Evolutionary conservation across 768 basidiomycete species (phyloP), one percentile per base, ranked within the genome.

Genomic region (Pleurotus ostreatus): DNA sequence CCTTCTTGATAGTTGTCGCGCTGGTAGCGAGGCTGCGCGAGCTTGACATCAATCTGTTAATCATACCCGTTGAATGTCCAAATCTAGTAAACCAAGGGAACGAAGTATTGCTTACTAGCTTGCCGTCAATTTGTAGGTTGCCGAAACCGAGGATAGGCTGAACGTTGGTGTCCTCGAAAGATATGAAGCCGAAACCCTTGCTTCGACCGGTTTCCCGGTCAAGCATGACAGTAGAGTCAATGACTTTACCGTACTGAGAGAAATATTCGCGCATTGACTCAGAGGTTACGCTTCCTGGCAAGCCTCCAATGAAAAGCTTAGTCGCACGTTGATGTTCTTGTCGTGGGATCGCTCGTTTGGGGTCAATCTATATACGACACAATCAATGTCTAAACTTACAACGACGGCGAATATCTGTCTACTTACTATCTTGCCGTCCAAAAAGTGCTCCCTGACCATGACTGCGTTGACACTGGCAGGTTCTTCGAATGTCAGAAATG

Each of bases 161-260:
- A 18, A 95, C 92, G 61, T 89, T 85, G n/a, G 87, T 88, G 59
- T 92, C 89, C 67, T 94, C 89, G 65, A 98, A 96, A 0, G 94
- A 96, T 9, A 98, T 92, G 67, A 99, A 99, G 0, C 95, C 97
- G 61, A 99, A 99, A 11, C 97, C 97, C 70, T 98, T 97, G 73
- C 92, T 94, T 48, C 94, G 75, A 22, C 91, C 89, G 3, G 94
- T 94, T 70, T 98, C 94, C 44, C 94, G 88, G 72, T 99, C 97
- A 62, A 97, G 80, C 97, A 98, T 99, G 62, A 99, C 94, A 1
- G 96, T 98, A 45, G 96, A 94, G 69, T 99, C 96, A 64, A 97
- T 89, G 60, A 99, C 94, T 62, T 87, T 88, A 59, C 97, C 97
- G 63, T 90, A 98, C 68, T 95, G 89, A 43, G 87, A 85, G 73